Evolutionary conservation across 768 basidiomycete genomes (phyloP), one percentile per base, ranked within the genome.

Genomic region (Suillus spraguei): DNA sequence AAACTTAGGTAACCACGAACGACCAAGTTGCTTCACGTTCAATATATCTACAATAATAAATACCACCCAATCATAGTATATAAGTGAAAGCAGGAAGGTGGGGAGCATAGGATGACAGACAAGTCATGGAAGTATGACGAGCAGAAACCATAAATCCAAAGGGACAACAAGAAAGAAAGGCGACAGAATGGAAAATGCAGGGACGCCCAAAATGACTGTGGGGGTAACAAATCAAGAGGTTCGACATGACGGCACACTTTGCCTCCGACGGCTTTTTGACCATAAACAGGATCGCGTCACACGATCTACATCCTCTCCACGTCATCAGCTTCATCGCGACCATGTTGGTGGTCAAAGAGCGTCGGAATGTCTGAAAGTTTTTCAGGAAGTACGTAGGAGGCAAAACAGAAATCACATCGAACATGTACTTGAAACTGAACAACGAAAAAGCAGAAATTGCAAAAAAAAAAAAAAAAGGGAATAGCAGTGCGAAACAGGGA

Each of bases 321-420:
- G 28, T 54, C 58, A 61, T 32, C 50, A 60, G 32, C 67, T 44
- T 59, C 36, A 60, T 38, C 52, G 38, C 59, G 73, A 72, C 69
- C 69, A 64, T 36, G 33, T 76, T 75, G 67, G 67, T 73, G 74
- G 72, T 71, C 62, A 77, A 76, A 76, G 50, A 74, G 68, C 60
- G 63, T 59, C 67, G 67, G 67, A 68, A 63, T 41, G 44, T 63
- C 42, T 46, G 64, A 69, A 67, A 53, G 64, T 63, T 66, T 35
- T n/a, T 63, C 28, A 46, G 61, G 28, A 55, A 61, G 63, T 67
- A 70, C 64, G 39, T 60, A 67, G 62, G 67, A 71, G 60, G 63
- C 69, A 69, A 71, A 72, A 66, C n/a, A n/a, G n/a, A n/a, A n/a
- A n/a, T n/a, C n/a, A n/a, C n/a, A n/a, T n/a, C n/a, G n/a, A n/a